Percentiles rank a stretch among this genome's conserved stretches.
Evolutionary conservation across 352 stramenopile genomes (phyloP).

Genomic region (Thalassiosira livingstoniorum): DNA sequence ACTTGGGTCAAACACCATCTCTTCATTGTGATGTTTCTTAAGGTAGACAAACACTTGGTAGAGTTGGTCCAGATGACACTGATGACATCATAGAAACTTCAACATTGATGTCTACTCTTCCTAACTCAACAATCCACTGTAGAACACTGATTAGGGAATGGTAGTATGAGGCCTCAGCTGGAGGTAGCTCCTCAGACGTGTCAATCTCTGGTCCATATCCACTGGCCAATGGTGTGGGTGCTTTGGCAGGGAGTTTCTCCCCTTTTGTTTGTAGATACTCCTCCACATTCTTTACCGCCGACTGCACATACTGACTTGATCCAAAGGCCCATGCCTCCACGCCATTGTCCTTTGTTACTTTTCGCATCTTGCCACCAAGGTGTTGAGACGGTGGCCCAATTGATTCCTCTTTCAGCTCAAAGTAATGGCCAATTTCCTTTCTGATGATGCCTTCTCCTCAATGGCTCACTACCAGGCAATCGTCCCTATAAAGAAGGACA

Average conservation of each 20-base stretch:
- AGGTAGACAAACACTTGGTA: slow-evolving; percentile 52
- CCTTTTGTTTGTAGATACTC: slow-evolving; percentile 36
- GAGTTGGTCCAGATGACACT: slow-evolving; percentile 43
- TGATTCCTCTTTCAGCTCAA: slow-evolving; percentile 52
- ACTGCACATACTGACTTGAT: slow-evolving; percentile 39
- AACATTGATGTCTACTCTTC: slow-evolving; percentile 59
- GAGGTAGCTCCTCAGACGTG: slow-evolving; percentile 2
- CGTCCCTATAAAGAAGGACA: slow-evolving; percentile 62
- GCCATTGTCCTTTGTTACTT: slow-evolving; percentile 38
- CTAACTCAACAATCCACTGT: slow-evolving; percentile 69
- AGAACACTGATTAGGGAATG: slow-evolving; percentile 58
- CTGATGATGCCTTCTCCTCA: slow-evolving; percentile 33
- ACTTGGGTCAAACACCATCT: slow-evolving; percentile 47
- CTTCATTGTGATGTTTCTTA: slow-evolving; percentile 24
- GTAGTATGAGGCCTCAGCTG: slow-evolving; percentile 46
- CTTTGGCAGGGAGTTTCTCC: slow-evolving; percentile 12
- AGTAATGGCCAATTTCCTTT: slow-evolving; percentile 41
- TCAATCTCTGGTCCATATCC: slow-evolving; percentile 60
- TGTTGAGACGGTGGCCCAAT: slow-evolving; percentile 61
- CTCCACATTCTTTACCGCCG: slow-evolving; percentile 41
- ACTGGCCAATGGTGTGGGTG: slow-evolving; percentile 34
- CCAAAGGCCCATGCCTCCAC: slow-evolving; percentile 38
- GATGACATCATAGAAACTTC: slow-evolving; percentile 64
- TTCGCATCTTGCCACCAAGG: slow-evolving; percentile 54
- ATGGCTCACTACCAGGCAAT: slow-evolving; percentile 51